phyloP scores from a whole-genome alignment of 257 asterid genomes.

The Nicotiana benthamiana region DNA sequence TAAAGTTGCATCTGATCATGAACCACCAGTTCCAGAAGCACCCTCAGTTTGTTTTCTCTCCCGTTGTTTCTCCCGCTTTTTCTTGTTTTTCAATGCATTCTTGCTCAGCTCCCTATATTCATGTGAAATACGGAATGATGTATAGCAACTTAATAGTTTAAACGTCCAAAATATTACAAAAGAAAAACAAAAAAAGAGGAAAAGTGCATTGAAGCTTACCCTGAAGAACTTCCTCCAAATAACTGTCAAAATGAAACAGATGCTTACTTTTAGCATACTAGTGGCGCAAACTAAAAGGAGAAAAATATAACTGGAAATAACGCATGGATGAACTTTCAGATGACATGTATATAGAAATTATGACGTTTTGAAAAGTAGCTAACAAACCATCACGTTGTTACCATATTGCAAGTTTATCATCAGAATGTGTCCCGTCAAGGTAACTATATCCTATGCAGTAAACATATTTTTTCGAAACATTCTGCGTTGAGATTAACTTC shows the following conservation, averaged over 20 bases:
- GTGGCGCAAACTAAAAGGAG: neutral
- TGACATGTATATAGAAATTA: neutral
- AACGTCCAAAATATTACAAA: neutral
- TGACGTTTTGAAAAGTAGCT: neutral
- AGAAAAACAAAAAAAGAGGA: neutral
- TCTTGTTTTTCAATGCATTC: constrained; percentile 80
- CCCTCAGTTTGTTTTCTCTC: constrained; percentile 78
- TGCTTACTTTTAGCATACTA: constrained; percentile 13
- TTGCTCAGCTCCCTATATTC: constrained; percentile 69
- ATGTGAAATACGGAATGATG: neutral
- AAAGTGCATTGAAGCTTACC: constrained; percentile 36
- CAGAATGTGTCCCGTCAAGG: neutral
- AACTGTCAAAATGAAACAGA: constrained; percentile 41
- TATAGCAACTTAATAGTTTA: constrained; percentile 2
- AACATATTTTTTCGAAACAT: neutral
- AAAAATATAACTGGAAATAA: neutral
- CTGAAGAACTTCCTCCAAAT: constrained; percentile 60
- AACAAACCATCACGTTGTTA: neutral
- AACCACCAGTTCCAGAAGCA: constrained; percentile 10
- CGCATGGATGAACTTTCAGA: neutral
- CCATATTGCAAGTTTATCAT: neutral
- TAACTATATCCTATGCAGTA: neutral
- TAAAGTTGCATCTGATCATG: neutral
- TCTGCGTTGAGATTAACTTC: neutral
- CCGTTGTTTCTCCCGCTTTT: constrained; percentile 73